phyloP scores from a whole-genome alignment of 331 rosid genomes.

The Erythrophleum ivorense region DNA sequence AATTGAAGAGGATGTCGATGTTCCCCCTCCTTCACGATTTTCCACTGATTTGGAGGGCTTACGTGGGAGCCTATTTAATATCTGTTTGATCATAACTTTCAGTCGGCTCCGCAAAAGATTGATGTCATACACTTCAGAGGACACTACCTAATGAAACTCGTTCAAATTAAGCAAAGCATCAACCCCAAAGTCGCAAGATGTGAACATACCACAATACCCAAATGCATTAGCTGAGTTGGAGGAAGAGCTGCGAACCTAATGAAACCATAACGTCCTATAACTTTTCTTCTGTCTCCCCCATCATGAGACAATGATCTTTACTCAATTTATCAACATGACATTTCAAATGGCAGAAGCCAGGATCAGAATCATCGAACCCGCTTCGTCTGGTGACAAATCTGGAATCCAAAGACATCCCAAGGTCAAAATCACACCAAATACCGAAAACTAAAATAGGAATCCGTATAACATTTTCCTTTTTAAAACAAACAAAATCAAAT shows the following conservation, averaged over 20 bases:
- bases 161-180: conserved; percentile 48
- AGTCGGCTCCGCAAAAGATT: conserved; percentile 40
- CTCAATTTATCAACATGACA: conserved; percentile 42
- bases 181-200: conserved; percentile 42
- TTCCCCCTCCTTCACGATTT: conserved; percentile 80
- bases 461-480: conserved; percentile 20
- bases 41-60: conserved; percentile 84
- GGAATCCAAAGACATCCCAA: conserved; percentile 38
- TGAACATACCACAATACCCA: conserved; percentile 33
- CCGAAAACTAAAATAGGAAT: conserved; percentile 27
- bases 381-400: conserved; percentile 42
- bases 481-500: conserved; percentile 19
- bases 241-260: conserved; percentile 25
- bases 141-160: conserved; percentile 37
- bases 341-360: conserved; percentile 41
- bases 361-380: conserved; percentile 42
- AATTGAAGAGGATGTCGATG: conserved; percentile 64
- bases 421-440: conserved; percentile 44
- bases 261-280: conserved; percentile 41
- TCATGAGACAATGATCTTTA: conserved; percentile 42
- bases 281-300: conserved; percentile 38
- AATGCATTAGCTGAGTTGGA: conserved; percentile 49
- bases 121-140: conserved; percentile 47
- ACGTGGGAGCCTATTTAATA: conserved; percentile 86
- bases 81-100: conserved; percentile 86